Base-by-base conservation (phyloP, 164 flowering plant species). In the Dillenia suffruticosa region DNA sequence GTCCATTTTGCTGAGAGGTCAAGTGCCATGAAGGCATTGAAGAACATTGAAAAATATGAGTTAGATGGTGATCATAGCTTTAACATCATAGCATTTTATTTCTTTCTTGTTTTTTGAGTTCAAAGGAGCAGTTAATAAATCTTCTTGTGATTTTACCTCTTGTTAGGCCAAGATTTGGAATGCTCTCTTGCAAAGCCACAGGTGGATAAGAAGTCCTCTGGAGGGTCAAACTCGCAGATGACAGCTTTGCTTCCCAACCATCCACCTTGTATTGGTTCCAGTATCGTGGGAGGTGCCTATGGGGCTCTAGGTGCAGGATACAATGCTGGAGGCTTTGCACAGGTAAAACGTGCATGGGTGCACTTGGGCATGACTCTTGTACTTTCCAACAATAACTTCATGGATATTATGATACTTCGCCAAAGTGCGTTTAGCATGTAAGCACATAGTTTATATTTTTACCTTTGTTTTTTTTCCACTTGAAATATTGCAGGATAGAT, bases 101-200 rank as follows among this genome's bases (percentile, higher is more conserved):
- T 32, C 40, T 32, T 32, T 32, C 40, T 32, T 47, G 4, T 3
- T 48, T 32, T 58, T 45, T 14, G 13, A 9, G 47, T 44, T 9
- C 10, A 14, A 49, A 58, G 47, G 16, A 9, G 44, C 44, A 44
- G 46, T 40, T 11, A 16, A 51, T 57, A 12, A 50, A 10, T 54
- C 53, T 59, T 32, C 40, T 32, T 63, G 44, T 50, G 13, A 46
- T 63, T 65, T 8, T 68, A 59, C 19, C 55, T 13, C 13, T 40
- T 63, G 43, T 22, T 68, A 92, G 98, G 98, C 56, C 89, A 85
- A 79, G 80, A 78, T 60, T 72, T 92, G 55, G 94, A 92, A 61
- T 89, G 92, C 70, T 89, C 96, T 49, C 89, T 92, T 57, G 97
- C 97, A 56, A 89, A 87, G 78, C 94, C 96, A 15, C 97, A 82